These are phyloP conservation scores for Cadophora sp. DNA, from an alignment of 2,329 filamentous ascomycete species.

Conservation along the genomic window DNA sequence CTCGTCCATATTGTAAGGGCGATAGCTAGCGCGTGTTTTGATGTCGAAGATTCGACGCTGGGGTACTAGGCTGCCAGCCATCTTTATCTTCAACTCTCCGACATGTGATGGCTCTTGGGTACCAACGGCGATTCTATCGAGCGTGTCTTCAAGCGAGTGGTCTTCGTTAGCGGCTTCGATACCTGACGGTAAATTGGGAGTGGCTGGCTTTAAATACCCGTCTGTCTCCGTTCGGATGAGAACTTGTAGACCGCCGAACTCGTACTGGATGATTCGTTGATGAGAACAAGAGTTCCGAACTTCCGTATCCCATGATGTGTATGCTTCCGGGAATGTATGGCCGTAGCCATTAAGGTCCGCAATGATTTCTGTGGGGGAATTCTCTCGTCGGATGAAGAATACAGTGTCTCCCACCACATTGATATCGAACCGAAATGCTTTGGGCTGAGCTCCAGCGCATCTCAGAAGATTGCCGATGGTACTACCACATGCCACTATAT, in stretches of 20 bases:
- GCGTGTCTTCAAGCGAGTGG: constrained; percentile 32
- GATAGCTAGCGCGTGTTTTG: constrained; percentile 53
- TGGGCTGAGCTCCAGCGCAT: constrained; percentile 54
- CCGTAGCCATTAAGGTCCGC: constrained; percentile 64
- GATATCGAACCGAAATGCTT: constrained; percentile 63
- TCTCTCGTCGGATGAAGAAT: constrained; percentile 69
- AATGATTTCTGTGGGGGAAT: constrained; percentile 63
- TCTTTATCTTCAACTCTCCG: constrained; percentile 44
- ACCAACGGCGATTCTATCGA: constrained; percentile 18
- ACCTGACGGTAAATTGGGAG: neutral
- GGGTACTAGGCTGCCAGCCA: constrained; percentile 47
- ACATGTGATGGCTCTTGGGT: constrained; percentile 43
- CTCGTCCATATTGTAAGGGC: constrained; percentile 40
- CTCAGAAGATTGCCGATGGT: constrained; percentile 67
- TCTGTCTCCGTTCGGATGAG: constrained; percentile 65
- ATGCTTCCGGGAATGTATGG: constrained; percentile 69
- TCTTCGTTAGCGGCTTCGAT: too few species aligned
- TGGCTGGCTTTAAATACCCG: constrained; percentile 53
- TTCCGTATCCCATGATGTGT: constrained; percentile 66
- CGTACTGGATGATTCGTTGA: constrained; percentile 66
- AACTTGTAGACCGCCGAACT: constrained; percentile 58
- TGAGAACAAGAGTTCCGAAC: constrained; percentile 64
- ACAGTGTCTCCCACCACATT: constrained; percentile 63
- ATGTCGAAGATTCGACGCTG: constrained; percentile 39
- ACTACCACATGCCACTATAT: constrained; percentile 66